Conservation (phyloP, 2,329 filamentous ascomycete species). For the Scytalidium sp. region DNA sequence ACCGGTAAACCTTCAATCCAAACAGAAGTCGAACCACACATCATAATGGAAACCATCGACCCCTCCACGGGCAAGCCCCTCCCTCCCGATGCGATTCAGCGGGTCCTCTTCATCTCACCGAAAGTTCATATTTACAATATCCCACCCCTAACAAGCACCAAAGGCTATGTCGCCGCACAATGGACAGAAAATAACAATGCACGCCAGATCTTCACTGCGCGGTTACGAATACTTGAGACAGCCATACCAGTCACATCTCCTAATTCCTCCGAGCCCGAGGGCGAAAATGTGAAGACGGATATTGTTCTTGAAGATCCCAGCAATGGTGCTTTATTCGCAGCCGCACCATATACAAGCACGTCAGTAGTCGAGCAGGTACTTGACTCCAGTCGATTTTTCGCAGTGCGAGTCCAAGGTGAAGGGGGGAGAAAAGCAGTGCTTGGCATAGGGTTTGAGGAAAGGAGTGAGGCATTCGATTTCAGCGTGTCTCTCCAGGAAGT, state of each 20-base stretch:
- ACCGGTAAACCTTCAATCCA: too few species aligned
- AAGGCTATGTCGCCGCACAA: conserved; percentile 72
- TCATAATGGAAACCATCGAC: conserved; percentile 48
- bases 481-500: conserved; percentile 77
- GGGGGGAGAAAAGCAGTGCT: conserved; percentile 73
- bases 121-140: conserved; percentile 85
- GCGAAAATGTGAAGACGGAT: conserved; percentile 65
- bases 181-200: conserved; percentile 71
- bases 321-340: conserved; percentile 76
- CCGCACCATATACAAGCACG: conserved; percentile 69
- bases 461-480: conserved; percentile 84
- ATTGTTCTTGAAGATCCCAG: conserved; percentile 75
- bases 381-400: conserved; percentile 83
- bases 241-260: conserved; percentile 42
- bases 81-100: conserved; percentile 76
- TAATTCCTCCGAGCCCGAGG: conserved; percentile 22
- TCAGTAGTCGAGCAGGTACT: conserved; percentile 72
- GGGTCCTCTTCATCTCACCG: conserved; percentile 73
- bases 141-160: conserved; percentile 72
- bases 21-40: not conserved
- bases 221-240: conserved; percentile 76
- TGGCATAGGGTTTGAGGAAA: conserved; percentile 84
- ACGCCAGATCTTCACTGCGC: conserved; percentile 81
- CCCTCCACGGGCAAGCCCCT: conserved; percentile 67
- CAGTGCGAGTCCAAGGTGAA: conserved; percentile 73